phyloP scores from a whole-genome alignment of 208 protist genomes.

The Endotrypanum monterogeii region DNA sequence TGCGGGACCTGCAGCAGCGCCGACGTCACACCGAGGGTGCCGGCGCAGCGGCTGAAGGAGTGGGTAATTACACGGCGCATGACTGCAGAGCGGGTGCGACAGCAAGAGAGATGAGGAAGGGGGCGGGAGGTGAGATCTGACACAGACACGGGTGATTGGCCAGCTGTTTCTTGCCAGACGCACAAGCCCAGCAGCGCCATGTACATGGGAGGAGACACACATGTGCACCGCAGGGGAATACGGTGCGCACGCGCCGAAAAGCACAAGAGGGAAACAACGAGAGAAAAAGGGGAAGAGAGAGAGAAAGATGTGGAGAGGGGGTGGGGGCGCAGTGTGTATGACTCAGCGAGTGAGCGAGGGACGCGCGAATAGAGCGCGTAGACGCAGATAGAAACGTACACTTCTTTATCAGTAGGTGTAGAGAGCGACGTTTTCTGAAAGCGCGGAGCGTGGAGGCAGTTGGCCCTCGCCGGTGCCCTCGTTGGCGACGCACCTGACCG shows the following conservation, averaged over 20 bases:
- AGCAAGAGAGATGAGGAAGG: background rate
- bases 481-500: no score
- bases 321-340: no score
- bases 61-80: constrained; percentile 34
- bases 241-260: background rate
- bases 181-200: no score
- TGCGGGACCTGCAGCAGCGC: constrained; percentile 13
- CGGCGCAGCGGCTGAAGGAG: constrained; percentile 17
- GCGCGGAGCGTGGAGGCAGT: no score
- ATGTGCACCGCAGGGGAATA: background rate
- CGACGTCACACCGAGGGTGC: constrained; percentile 11
- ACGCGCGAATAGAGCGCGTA: background rate
- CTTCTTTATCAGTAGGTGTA: no score
- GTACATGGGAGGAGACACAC: no score
- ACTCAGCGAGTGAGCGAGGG: no score
- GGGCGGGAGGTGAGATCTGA: background rate
- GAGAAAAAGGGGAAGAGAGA: background rate
- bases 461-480: no score
- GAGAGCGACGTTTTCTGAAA: no score
- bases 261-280: background rate
- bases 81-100: background rate
- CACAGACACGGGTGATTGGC: no score
- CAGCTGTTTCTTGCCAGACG: no score
- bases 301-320: background rate
- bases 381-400: background rate